These are phyloP conservation scores for Aspergillus nomiae DNA, from an alignment of 2,329 filamentous ascomycete genomes.

Conservation along the genomic window DNA sequence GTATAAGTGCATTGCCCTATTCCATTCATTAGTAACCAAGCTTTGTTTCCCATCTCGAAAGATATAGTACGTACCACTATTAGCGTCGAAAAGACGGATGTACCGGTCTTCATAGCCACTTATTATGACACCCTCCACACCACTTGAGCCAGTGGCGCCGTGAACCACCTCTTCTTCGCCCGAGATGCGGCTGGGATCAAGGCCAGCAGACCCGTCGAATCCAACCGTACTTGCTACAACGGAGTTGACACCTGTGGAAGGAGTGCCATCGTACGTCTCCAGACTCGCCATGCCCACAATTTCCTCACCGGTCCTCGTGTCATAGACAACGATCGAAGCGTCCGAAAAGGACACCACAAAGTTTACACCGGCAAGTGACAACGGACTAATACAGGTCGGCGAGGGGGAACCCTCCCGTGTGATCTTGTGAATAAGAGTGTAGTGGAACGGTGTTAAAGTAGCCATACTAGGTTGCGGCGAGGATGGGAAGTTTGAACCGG, in stretches of 20 bases:
- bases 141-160: slow-evolving; percentile 80
- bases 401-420: slow-evolving; percentile 68
- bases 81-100: slow-evolving; percentile 96
- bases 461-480: slow-evolving; percentile 87
- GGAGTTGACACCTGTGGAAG: slow-evolving; percentile 81
- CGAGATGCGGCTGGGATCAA: slow-evolving; percentile 65
- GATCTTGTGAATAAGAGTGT: slow-evolving; percentile 87
- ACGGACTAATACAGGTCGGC: slow-evolving; percentile 88
- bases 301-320: slow-evolving; percentile 88
- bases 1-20: slow-evolving; percentile 98
- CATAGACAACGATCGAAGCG: slow-evolving; percentile 86
- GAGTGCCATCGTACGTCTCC: slow-evolving; percentile 89
- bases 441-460: slow-evolving; percentile 81
- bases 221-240: slow-evolving; percentile 85
- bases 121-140: slow-evolving; percentile 90
- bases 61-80: slow-evolving; percentile 76
- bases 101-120: slow-evolving; percentile 96
- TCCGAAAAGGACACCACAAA: slow-evolving; percentile 95
- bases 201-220: slow-evolving; percentile 65
- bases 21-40: slow-evolving; percentile 20
- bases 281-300: slow-evolving; percentile 89
- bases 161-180: slow-evolving; percentile 73
- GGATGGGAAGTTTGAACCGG: slow-evolving; percentile 86
- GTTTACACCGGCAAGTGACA: slow-evolving; percentile 78
- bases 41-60: neutral